Evolutionary conservation across 2,329 filamentous ascomycete species (phyloP).

Genomic region (Colletotrichum spinosum): DNA sequence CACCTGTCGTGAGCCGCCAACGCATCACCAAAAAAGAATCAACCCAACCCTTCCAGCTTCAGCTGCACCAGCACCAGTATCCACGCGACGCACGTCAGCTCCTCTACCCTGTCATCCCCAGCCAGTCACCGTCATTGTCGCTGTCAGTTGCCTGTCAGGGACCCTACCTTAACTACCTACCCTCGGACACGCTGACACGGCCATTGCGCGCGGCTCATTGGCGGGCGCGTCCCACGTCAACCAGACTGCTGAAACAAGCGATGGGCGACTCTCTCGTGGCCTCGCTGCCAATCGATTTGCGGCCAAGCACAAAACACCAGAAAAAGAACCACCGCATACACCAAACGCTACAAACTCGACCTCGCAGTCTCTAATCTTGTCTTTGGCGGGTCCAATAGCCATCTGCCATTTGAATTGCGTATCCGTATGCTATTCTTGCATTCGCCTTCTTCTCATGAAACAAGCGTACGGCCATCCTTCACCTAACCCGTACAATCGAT

Average conservation of each 20-base stretch:
- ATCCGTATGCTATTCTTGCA: conserved; percentile 23
- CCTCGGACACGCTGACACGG: conserved; percentile 2
- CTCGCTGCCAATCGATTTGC: conserved; percentile 28
- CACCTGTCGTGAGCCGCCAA: conserved; percentile 25
- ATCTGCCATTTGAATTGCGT: background rate
- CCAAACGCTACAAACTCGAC: conserved; percentile 3
- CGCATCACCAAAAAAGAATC: conserved; percentile 23
- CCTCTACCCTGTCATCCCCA: conserved; percentile 1
- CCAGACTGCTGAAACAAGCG: conserved; percentile 34
- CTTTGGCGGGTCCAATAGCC: conserved; percentile 19
- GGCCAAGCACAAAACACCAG: conserved; percentile 12
- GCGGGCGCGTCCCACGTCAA: conserved; percentile 19
- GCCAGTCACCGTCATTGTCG: no score
- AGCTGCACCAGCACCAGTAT: background rate
- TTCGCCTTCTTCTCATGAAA: conserved; percentile 16
- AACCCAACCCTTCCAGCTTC: background rate
- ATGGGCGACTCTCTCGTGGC: conserved; percentile 13
- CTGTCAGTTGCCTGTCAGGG: background rate
- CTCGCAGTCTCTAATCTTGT: background rate
- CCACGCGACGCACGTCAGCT: conserved; percentile 32
- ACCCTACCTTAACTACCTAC: background rate
- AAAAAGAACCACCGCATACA: background rate
- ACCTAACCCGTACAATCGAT: no score
- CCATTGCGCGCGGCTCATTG: conserved; percentile 35
- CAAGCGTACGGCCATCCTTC: background rate